Evolutionary conservation across 148 eudicot species (phyloP).

Genomic region (Cornus suecica): DNA sequence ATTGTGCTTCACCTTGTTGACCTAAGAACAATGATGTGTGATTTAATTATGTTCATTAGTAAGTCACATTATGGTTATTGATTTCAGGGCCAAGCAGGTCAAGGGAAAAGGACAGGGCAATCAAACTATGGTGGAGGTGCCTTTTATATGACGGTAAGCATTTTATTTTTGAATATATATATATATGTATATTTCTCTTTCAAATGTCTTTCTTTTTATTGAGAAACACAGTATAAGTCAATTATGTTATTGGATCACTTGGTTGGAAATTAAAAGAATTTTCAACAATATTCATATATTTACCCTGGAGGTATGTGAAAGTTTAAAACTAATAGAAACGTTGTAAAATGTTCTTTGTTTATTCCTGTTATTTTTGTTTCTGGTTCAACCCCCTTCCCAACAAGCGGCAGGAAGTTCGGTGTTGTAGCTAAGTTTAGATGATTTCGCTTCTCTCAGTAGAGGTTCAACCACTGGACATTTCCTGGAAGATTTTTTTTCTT

Average conservation of each 20-base stretch:
- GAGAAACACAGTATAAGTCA: background rate
- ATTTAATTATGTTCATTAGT: background rate
- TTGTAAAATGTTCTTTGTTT: too few relatives aligned
- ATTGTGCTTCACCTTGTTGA: background rate
- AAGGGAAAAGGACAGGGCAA: constrained; percentile 42
- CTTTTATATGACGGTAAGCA: constrained; percentile 67
- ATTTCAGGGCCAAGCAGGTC: constrained; percentile 39
- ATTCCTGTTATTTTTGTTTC: background rate
- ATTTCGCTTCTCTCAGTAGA: background rate
- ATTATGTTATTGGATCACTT: background rate
- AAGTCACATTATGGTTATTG: background rate
- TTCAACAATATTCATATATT: background rate
- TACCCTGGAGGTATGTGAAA: background rate
- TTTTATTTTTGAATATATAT: background rate
- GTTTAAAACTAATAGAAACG: background rate
- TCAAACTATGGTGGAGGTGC: constrained; percentile 61
- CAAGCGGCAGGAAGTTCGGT: too few relatives aligned
- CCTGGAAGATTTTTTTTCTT: too few relatives aligned
- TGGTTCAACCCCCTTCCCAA: too few relatives aligned
- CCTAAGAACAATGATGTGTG: background rate
- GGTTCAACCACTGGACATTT: too few relatives aligned
- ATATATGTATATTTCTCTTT: background rate
- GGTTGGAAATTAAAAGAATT: background rate
- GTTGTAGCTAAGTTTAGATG: background rate
- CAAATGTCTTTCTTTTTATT: background rate